A percentile compares a stretch with the other conserved stretches of the same genome.
Conservation (phyloP, 1,284 basidiomycete genomes). For the Austroboletus rostrupii region DNA sequence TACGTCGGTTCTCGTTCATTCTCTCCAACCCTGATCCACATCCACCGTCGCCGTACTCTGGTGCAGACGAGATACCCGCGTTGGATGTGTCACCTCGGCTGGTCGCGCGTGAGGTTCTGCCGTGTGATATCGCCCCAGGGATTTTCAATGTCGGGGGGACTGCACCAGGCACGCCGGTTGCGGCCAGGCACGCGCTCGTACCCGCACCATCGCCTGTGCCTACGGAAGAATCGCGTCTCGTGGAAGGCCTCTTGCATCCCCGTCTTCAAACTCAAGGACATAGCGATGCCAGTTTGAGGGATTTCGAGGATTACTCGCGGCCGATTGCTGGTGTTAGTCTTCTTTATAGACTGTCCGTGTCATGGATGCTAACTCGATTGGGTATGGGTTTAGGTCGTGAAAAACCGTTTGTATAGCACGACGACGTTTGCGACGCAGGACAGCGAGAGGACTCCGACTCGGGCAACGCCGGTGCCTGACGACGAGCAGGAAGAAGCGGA, state of each 20-base stretch:
- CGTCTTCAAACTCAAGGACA: constrained; percentile 27
- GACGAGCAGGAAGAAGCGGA: constrained; percentile 10
- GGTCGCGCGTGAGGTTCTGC: constrained; percentile 2
- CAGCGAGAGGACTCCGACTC: constrained; percentile 8
- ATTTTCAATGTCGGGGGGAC: neutral
- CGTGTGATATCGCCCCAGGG: neutral
- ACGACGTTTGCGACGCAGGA: constrained; percentile 37
- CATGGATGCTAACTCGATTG: neutral
- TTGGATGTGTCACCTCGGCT: neutral
- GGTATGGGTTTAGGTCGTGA: constrained; percentile 30
- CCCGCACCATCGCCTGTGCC: constrained; percentile 34
- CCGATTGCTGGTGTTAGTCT: constrained; percentile 40
- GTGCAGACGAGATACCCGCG: neutral
- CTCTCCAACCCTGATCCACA: constrained; percentile 30
- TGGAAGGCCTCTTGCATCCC: constrained; percentile 40
- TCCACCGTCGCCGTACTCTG: constrained; percentile 18
- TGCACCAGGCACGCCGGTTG: constrained; percentile 4
- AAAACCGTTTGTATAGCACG: constrained; percentile 37
- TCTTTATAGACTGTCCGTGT: neutral
- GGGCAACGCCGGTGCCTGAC: constrained; percentile 9
- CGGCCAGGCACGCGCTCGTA: neutral
- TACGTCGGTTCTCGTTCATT: constrained; percentile 28
- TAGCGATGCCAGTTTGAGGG: constrained; percentile 38
- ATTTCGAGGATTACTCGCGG: constrained; percentile 43
- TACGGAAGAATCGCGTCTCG: constrained; percentile 33